phyloP scores from a whole-genome alignment of 768 basidiomycete species.

The Chalciporus pseudorubinellus region DNA sequence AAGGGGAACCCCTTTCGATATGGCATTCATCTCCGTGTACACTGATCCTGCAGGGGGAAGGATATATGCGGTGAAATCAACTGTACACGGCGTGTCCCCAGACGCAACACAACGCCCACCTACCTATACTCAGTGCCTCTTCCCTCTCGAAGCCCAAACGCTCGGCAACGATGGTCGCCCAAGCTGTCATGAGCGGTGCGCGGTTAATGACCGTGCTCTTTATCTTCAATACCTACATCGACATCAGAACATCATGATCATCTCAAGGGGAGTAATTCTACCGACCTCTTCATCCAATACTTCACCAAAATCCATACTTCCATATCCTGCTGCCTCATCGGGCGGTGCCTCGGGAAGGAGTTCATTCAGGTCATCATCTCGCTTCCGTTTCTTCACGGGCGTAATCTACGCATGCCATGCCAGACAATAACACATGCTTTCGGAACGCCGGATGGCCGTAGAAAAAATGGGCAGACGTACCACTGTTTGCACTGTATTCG shows the following conservation, averaged over 20 bases:
- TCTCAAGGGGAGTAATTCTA: background rate
- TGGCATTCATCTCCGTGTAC: slow-evolving; percentile 91
- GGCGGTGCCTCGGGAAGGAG: slow-evolving; percentile 50
- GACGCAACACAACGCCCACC: slow-evolving; percentile 11
- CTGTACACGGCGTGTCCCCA: background rate
- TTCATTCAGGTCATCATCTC: slow-evolving; percentile 49
- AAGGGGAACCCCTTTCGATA: slow-evolving; percentile 79
- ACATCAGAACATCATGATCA: background rate
- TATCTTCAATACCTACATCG: slow-evolving; percentile 49
- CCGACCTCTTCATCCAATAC: slow-evolving; percentile 67
- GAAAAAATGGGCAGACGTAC: slow-evolving; percentile 23
- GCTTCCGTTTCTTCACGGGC: slow-evolving; percentile 51
- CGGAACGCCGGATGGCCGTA: background rate
- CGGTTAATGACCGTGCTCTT: slow-evolving; percentile 78
- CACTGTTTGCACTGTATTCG: slow-evolving; percentile 28
- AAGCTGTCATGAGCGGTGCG: slow-evolving; percentile 92
- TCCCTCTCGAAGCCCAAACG: slow-evolving; percentile 81
- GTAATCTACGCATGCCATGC: slow-evolving; percentile 34
- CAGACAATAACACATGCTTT: background rate
- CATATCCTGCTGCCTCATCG: slow-evolving; percentile 50
- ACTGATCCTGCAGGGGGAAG: slow-evolving; percentile 61
- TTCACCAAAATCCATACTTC: slow-evolving; percentile 70
- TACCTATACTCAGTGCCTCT: slow-evolving; percentile 91
- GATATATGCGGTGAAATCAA: background rate
- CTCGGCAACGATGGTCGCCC: slow-evolving; percentile 86